Conservation (phyloP, 441 rosid genomes). For the Eruca vesicaria region DNA sequence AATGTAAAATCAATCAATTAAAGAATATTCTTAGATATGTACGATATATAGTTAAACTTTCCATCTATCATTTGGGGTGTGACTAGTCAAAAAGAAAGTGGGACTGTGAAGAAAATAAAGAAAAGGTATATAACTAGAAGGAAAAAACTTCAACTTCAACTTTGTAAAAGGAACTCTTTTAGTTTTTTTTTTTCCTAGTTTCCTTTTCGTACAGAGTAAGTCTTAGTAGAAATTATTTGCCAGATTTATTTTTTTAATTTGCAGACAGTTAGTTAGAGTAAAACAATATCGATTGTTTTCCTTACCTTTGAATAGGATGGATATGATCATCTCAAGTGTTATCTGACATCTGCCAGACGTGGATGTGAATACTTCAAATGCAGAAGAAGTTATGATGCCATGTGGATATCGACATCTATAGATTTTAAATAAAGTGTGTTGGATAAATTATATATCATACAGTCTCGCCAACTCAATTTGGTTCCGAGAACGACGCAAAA, state of each 20-base stretch:
- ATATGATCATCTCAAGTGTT: not conserved
- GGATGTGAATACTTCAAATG: not conserved
- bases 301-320: not conserved
- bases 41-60: not conserved
- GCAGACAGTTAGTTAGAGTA: not conserved
- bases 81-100: not conserved
- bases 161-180: not conserved
- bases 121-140: not conserved
- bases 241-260: not conserved
- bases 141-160: not conserved
- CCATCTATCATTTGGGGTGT: not conserved
- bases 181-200: not conserved
- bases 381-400: not conserved
- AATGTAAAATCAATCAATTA: not conserved
- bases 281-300: not conserved
- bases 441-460: not conserved
- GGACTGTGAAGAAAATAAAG: not conserved
- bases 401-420: slow-evolving; percentile 3
- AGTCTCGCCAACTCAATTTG: not conserved
- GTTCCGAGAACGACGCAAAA: not conserved
- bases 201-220: not conserved
- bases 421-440: not conserved
- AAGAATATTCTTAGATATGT: not conserved
- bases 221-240: not conserved
- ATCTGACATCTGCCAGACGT: not conserved